Percentiles rank a stretch among this genome's conserved stretches.
Conservation (phyloP, 495 filamentous ascomycete species). For the Neurospora africana region DNA sequence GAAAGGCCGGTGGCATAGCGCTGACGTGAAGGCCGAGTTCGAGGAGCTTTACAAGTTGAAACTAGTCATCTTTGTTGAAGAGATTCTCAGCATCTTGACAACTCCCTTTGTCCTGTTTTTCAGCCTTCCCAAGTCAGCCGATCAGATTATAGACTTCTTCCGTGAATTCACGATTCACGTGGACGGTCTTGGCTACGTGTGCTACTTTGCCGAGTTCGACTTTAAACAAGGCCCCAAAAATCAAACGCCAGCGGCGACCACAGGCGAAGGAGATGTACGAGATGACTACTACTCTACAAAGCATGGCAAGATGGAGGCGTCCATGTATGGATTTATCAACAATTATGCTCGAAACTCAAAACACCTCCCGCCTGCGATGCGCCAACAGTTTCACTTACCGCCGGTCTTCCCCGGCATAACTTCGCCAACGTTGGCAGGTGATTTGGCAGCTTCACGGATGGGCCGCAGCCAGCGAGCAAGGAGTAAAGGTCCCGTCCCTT, state of each 20-base stretch:
- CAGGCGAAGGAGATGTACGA: slow-evolving; percentile 48
- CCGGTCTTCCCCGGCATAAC: slow-evolving; percentile 63
- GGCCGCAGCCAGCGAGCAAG: slow-evolving; percentile 33
- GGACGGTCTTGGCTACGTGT: slow-evolving; percentile 90
- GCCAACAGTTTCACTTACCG: slow-evolving; percentile 66
- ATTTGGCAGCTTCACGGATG: slow-evolving; percentile 42
- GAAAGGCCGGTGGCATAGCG: slow-evolving; percentile 80
- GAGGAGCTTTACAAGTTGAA: slow-evolving; percentile 79
- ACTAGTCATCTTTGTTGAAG: slow-evolving; percentile 80
- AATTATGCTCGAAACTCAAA: slow-evolving; percentile 67
- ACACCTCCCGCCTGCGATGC: slow-evolving; percentile 35
- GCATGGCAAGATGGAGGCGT: slow-evolving; percentile 93
- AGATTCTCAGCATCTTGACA: slow-evolving; percentile 82
- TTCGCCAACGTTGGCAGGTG: slow-evolving; percentile 48
- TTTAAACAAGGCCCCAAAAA: slow-evolving; percentile 74
- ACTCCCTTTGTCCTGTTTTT: slow-evolving; percentile 85
- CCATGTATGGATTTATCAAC: slow-evolving; percentile 85
- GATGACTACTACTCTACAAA: slow-evolving; percentile 92
- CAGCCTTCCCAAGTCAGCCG: slow-evolving; percentile 78
- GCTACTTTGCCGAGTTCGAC: slow-evolving; percentile 95
- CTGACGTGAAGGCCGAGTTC: slow-evolving; percentile 76
- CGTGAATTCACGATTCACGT: slow-evolving; percentile 95
- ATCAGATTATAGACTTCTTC: slow-evolving; percentile 94
- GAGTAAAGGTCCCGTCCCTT: slow-evolving; percentile 12
- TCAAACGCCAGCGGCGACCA: slow-evolving; percentile 19